Evolutionary conservation across 306 rosid genomes (phyloP).

Genomic region (Cucurbita argyrosperma): DNA sequence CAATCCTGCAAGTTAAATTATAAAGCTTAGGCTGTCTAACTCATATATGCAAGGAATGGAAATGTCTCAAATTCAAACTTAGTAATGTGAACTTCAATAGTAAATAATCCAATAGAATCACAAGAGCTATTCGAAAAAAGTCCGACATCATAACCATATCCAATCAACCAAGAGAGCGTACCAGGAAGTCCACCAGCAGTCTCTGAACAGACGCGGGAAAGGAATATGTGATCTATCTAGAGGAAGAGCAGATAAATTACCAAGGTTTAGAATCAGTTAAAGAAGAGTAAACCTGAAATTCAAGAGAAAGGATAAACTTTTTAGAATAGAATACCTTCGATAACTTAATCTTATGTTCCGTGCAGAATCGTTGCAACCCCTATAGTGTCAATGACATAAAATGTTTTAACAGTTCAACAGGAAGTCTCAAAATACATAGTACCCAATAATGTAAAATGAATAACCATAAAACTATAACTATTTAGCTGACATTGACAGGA

Average conservation of each 20-base stretch:
- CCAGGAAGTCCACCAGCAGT: conserved; percentile 97
- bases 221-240: conserved; percentile 86
- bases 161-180: conserved; percentile 15
- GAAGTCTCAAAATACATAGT: not conserved
- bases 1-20: conserved; percentile 42
- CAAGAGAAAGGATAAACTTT: not conserved
- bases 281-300: not conserved
- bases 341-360: conserved; percentile 68
- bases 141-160: not conserved
- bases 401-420: not conserved
- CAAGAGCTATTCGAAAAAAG: not conserved
- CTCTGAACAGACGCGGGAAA: conserved; percentile 86
- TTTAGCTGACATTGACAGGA: not conserved
- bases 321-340: conserved; percentile 42
- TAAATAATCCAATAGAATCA: not conserved
- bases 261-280: conserved; percentile 3
- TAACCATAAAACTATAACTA: not conserved
- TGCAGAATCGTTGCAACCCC: conserved; percentile 83
- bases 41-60: no score
- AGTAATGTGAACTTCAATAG: not conserved
- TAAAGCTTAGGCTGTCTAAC: not conserved
- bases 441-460: not conserved
- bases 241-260: conserved; percentile 11
- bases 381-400: conserved; percentile 12
- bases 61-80: not conserved